Base-by-base conservation (phyloP, 108 stramenopile species). In the Nannochloropsis salina region DNA sequence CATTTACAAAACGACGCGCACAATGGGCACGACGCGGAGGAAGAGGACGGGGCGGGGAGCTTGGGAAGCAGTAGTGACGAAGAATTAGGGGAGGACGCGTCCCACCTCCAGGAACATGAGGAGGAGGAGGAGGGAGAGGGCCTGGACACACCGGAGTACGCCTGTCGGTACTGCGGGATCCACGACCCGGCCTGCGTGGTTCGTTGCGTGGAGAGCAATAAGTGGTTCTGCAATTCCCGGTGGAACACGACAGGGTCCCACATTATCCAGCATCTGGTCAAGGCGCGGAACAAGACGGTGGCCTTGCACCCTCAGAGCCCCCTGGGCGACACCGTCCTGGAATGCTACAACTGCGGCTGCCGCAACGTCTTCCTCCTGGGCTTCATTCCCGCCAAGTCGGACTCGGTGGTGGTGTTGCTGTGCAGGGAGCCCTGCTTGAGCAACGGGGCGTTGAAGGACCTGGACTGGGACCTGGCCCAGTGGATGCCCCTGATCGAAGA, bases 161-260 rank as follows among this genome's bases (percentile, higher is more conserved):
- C 96, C 41, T 98, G 97, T 90, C 91, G 92, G 9, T 99, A 97
- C 89, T 99, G 98, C 89, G 98, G 98, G 41, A 94, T 99, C 82
- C 94, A 94, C 87, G 96, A 98, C 86, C 96, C 96, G 42, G 92
- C 93, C 42, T 93, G 94, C 88, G 96, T 99, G n/a, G 97, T 96
- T 12, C 90, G 92, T 45, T 97, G 98, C 85, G 95, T 97, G 40
- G 95, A 96, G 85, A 93, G 94, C 40, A 93, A 94, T 74, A 97
- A 97, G 86, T 99, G 99, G 99, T 96, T 99, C 84, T 99, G 99
- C 92, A 99, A 98, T 90, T 94, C 96, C 40, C 43, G 94, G 93
- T 22, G 94, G 91, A 89, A 87, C 44, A 94, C 93, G 21, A 92
- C 94, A 9, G 96, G 94, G 15, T 94, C 95, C 43, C 97, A 98